phyloP scores from a whole-genome alignment of 2,329 filamentous ascomycete genomes.

The Neonectria sp. region DNA sequence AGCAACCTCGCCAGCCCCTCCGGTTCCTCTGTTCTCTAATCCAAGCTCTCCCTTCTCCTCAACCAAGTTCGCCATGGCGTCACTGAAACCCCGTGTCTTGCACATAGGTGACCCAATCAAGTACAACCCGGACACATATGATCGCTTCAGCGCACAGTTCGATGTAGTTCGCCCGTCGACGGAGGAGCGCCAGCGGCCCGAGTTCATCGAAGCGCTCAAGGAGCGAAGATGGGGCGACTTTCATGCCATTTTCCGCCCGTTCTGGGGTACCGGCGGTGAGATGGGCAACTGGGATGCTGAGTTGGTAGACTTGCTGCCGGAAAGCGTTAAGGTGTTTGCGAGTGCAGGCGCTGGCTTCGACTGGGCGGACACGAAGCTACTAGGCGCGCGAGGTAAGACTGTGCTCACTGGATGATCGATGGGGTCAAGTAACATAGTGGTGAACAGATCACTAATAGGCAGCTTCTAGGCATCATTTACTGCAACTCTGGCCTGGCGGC shows the following conservation, averaged over 20 bases:
- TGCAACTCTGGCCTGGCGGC: slow-evolving; percentile 81
- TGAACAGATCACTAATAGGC: slow-evolving; percentile 9
- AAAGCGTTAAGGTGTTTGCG: slow-evolving; percentile 72
- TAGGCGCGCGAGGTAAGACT: slow-evolving; percentile 71
- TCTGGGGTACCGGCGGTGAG: slow-evolving; percentile 75
- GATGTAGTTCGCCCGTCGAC: slow-evolving; percentile 66
- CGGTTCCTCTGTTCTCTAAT: slow-evolving; percentile 39
- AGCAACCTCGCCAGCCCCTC: slow-evolving; percentile 57
- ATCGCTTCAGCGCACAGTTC: slow-evolving; percentile 59
- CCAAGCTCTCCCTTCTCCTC: slow-evolving; percentile 47
- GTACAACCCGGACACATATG: slow-evolving; percentile 65
- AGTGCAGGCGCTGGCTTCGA: slow-evolving; percentile 77
- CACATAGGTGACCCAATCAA: slow-evolving; percentile 78
- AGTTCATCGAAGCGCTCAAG: slow-evolving; percentile 64
- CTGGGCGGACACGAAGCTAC: slow-evolving; percentile 73
- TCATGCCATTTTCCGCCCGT: slow-evolving; percentile 70
- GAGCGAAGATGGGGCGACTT: slow-evolving; percentile 71
- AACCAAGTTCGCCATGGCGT: slow-evolving; percentile 41
- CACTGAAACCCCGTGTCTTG: slow-evolving; percentile 71
- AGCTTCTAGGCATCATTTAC: slow-evolving; percentile 72
- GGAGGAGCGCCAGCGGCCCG: slow-evolving; percentile 65
- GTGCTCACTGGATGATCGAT: background rate
- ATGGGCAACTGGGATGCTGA: slow-evolving; percentile 77
- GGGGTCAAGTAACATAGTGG: background rate
- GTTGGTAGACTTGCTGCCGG: slow-evolving; percentile 69